phyloP scores from a whole-genome alignment of 441 rosid genomes.

The Eutrema salsugineum region DNA sequence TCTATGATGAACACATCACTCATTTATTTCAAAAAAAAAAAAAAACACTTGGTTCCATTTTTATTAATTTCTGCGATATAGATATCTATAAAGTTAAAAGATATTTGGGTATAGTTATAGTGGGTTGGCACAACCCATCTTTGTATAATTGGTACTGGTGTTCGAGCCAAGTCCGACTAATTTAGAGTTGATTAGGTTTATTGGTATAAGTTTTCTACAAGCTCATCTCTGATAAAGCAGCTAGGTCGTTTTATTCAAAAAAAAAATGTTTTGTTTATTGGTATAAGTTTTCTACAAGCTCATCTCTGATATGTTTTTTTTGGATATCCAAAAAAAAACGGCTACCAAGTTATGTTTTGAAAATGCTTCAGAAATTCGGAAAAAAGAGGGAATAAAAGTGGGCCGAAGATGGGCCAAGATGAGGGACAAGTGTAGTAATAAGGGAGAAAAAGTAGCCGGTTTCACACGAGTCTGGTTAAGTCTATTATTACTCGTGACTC shows the following conservation, averaged over 20 bases:
- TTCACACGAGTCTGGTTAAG: slow-evolving; percentile 22
- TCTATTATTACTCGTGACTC: slow-evolving; percentile 18
- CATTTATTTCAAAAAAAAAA: background rate
- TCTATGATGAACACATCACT: background rate
- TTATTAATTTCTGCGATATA: background rate
- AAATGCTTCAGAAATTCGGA: background rate
- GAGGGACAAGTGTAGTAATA: slow-evolving; percentile 18
- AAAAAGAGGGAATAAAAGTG: background rate
- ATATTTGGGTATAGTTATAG: background rate
- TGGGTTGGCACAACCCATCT: background rate
- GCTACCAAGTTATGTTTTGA: background rate
- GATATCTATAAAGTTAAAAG: background rate
- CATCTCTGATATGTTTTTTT: no score
- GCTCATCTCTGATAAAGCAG: no score
- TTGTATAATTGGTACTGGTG: no score
- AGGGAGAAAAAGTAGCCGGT: background rate
- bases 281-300: no score
- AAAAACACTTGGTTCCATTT: background rate
- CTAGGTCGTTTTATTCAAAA: no score
- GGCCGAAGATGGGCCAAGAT: slow-evolving; percentile 4
- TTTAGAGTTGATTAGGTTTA: no score
- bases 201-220: no score
- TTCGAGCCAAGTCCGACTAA: no score
- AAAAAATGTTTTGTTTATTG: no score
- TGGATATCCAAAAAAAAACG: no score